phyloP scores from a whole-genome alignment of 2,329 filamentous ascomycete species.

The Zymoseptoria crescenta region DNA sequence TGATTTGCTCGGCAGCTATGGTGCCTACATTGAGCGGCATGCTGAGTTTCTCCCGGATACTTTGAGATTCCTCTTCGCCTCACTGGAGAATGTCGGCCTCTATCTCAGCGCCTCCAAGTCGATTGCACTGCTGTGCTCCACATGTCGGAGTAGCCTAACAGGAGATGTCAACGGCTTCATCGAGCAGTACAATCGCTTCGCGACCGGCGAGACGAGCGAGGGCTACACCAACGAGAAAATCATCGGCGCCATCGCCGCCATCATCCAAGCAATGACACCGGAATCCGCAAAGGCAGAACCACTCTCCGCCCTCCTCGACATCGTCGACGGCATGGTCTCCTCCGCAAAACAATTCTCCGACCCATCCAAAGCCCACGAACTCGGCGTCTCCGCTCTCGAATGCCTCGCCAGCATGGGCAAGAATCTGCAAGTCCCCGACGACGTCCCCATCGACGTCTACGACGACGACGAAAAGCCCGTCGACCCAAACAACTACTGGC shows the following conservation, averaged over 20 bases:
- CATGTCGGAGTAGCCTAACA: constrained; percentile 62
- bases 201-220: constrained; percentile 54
- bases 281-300: constrained; percentile 48
- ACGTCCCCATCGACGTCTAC: constrained; percentile 62
- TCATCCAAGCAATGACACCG: constrained; percentile 63
- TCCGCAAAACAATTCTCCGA: constrained; percentile 28
- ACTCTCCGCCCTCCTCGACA: constrained; percentile 51
- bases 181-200: constrained; percentile 60
- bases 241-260: constrained; percentile 63
- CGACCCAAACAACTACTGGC: constrained; percentile 41
- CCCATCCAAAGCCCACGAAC: constrained; percentile 35
- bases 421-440: constrained; percentile 60
- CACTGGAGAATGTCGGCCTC: constrained; percentile 52
- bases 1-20: constrained; percentile 62
- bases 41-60: constrained; percentile 59
- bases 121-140: constrained; percentile 66
- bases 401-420: constrained; percentile 65
- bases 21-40: constrained; percentile 68
- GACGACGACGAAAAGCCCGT: constrained; percentile 32
- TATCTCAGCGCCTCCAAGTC: constrained; percentile 65
- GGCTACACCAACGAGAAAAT: constrained; percentile 65
- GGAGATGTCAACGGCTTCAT: constrained; percentile 62
- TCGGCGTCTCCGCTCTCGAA: constrained; percentile 50
- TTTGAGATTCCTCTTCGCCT: constrained; percentile 65
- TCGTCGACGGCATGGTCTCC: constrained; percentile 56